Conservation (phyloP, 495 filamentous ascomycete genomes). For the Podospora comata region DNA sequence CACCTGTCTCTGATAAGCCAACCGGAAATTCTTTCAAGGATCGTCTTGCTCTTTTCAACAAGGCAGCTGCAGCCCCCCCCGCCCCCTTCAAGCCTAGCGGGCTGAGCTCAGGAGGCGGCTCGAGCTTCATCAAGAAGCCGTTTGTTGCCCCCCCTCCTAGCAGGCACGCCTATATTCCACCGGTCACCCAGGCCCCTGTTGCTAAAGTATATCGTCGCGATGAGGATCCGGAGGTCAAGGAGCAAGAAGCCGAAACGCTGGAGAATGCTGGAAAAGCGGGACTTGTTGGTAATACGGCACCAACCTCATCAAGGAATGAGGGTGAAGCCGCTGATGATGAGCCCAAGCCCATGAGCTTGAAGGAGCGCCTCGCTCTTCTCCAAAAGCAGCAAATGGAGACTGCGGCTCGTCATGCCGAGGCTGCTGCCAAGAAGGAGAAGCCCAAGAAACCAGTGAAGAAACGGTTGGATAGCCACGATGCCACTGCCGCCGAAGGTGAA, state of each 20-base stretch:
- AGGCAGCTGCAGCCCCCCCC: slow-evolving; percentile 75
- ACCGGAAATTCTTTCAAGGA: slow-evolving; percentile 75
- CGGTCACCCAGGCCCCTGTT: slow-evolving; percentile 57
- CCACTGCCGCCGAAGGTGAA: slow-evolving; percentile 36
- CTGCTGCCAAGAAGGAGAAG: slow-evolving; percentile 82
- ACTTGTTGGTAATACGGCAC: slow-evolving; percentile 43
- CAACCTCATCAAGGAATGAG: slow-evolving; percentile 23
- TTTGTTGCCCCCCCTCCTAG: slow-evolving; percentile 95
- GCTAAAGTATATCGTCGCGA: slow-evolving; percentile 81
- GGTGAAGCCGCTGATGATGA: slow-evolving; percentile 61
- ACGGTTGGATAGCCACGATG: slow-evolving; percentile 58
- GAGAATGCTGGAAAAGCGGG: slow-evolving; percentile 60
- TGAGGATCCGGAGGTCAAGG: slow-evolving; percentile 79
- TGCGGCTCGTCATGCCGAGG: slow-evolving; percentile 73
- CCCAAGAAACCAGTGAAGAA: slow-evolving; percentile 78
- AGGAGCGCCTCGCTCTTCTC: slow-evolving; percentile 87
- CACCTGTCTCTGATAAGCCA: slow-evolving; percentile 77
- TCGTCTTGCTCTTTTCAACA: slow-evolving; percentile 96
- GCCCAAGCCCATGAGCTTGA: slow-evolving; percentile 86
- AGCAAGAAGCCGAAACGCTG: slow-evolving; percentile 56
- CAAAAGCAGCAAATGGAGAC: slow-evolving; percentile 93
- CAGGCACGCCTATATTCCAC: slow-evolving; percentile 85
- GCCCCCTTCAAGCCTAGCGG: slow-evolving; percentile 81
- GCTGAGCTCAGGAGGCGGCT: slow-evolving; percentile 50
- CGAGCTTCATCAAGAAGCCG: slow-evolving; percentile 91